Evolutionary conservation across 441 rosid species (phyloP).

Genomic region (Gossypium gossypioides): DNA sequence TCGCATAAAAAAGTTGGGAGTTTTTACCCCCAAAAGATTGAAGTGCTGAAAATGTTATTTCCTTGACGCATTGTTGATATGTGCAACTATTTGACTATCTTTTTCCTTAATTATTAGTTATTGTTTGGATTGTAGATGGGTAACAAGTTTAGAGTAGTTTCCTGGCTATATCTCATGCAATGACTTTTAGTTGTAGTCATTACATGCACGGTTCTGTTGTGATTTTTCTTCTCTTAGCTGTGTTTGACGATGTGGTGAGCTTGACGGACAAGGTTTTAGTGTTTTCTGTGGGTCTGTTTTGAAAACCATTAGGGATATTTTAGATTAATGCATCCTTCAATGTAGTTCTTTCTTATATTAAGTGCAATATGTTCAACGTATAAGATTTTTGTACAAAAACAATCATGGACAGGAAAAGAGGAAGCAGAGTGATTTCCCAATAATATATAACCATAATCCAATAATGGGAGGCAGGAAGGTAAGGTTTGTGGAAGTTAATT

Average conservation of each 20-base stretch:
- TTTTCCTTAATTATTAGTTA: too few species aligned
- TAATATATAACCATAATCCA: background rate
- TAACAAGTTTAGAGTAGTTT: background rate
- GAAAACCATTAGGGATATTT: background rate
- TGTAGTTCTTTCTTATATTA: background rate
- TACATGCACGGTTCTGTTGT: background rate
- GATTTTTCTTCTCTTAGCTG: background rate
- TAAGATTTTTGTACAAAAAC: background rate
- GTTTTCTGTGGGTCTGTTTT: background rate
- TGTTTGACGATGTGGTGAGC: background rate
- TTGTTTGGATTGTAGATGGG: too few species aligned
- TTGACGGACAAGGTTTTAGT: background rate
- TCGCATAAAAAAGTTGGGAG: background rate
- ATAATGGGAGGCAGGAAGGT: background rate
- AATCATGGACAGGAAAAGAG: background rate
- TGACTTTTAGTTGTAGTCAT: background rate
- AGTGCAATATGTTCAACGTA: background rate
- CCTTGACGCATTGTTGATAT: background rate
- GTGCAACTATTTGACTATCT: too few species aligned
- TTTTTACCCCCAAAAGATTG: background rate
- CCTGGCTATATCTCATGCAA: background rate
- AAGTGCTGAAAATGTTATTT: background rate
- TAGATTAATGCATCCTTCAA: background rate
- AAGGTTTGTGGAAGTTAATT: background rate
- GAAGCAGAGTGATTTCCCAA: background rate